Base-by-base conservation (phyloP, 495 filamentous ascomycete genomes). In the Cercophora newfieldiana region DNA sequence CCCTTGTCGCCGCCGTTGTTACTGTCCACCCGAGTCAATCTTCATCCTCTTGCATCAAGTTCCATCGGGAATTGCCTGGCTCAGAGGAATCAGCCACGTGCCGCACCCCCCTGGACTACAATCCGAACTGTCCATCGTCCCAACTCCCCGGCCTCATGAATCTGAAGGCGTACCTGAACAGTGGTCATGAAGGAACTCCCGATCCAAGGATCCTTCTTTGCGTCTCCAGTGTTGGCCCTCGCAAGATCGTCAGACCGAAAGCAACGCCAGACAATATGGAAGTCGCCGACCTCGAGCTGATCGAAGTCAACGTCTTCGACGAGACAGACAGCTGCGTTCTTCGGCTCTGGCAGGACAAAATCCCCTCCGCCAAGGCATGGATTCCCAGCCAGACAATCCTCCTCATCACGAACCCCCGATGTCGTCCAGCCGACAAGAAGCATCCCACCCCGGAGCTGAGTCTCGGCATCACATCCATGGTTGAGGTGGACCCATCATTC, bases 401-500 rank as follows among this genome's bases (percentile, higher is more conserved):
- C 0, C 77, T 89, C 22, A 74, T 91, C 19, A 81, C 83, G 1
- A 82, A 82, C 61, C 82, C 87, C 3, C 80, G 75, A 4, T 81
- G 77, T 61, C 75, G 73, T 54, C 66, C 26, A 0, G 33, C 37
- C 0, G 66, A 72, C 19, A 77, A 77, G 24, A 59, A 70, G 2
- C 68, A 68, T n/a, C 64, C 74, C 8, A 55, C 24, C 37, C 37
- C 57, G 3, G 75, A 74, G 56, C 56, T 90, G 1, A 80, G 74
- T 2, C 70, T 89, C 16, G 78, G 69, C 18, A 63, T 79, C 6
- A 73, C 74, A 12, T 85, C 85, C 1, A 79, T 79, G 64, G 70
- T 90, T 16, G 85, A 91, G 33, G 75, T 90, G 30, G 81, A 90
- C 67, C 88, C 88, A 0, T 70, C 69, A 4, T 85, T 86, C 37